Base-by-base conservation (phyloP, 345 rosid species). In the Raphanus raphanistrum region DNA sequence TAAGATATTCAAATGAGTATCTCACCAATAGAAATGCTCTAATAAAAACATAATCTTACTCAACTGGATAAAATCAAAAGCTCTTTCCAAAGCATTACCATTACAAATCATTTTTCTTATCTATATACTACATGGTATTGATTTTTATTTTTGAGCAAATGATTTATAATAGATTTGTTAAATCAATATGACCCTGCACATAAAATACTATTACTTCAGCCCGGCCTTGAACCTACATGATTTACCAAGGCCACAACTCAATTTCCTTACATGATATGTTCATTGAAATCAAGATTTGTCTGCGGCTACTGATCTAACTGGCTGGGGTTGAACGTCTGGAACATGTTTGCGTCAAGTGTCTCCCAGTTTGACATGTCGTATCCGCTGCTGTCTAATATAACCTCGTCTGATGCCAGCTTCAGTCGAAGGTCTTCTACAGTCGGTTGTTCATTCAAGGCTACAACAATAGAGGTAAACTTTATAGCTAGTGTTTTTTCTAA, bases 21-120 rank as follows among this genome's bases (percentile, higher is more conserved):
- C 16, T 13, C 54, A 4, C 54, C 54, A 2, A 48, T 48, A 48
- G 7, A 48, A 48, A 48, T 48, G 54, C 54, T 48, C 54, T 48
- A 48, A n/a, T 13, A 13, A 48, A 13, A 48, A 48, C 17, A 31
- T 10, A 69, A 69, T 32, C 62, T 57, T 17, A 57, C 31, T 57
- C 62, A 57, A 57, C 62, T 29, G 38, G 72, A 68, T 68, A 52
- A 54, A 50, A 26, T 66, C 60, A 70, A 8, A 43, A 55, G 55
- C 8, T 50, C 21, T 50, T 50, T 50, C 1, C 17, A 50, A 50
- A 50, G 55, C 8, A 21, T n/a, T 15, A n/a, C 55, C 55, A 50
- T 50, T 50, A 50, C 16, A 48, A 48, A n/a, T 1, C 55, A 48
- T 48, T 48, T n/a, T n/a, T n/a, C 8, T 48, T 48, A 48, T 48